phyloP scores from a whole-genome alignment of 768 basidiomycete genomes.

The Lactarius tabidus region DNA sequence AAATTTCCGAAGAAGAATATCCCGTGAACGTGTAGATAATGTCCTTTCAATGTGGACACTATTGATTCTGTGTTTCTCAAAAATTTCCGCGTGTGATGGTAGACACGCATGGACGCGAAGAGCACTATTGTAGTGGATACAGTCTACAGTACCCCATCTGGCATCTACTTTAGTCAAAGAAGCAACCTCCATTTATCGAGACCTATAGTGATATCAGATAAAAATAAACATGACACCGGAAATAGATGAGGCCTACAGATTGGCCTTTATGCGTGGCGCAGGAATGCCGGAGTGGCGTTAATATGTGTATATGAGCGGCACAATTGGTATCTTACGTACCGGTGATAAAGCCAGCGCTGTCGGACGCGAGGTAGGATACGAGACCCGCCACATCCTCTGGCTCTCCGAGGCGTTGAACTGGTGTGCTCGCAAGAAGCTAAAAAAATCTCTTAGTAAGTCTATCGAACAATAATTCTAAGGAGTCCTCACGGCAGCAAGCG shows the following conservation, averaged over 20 bases:
- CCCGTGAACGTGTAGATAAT: too few species aligned
- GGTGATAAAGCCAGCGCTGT: constrained; percentile 25
- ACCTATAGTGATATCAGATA: constrained; percentile 1
- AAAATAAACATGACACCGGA: background rate
- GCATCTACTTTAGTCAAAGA: constrained; percentile 10
- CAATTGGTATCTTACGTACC: constrained; percentile 10
- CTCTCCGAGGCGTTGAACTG: constrained; percentile 7
- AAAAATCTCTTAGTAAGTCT: background rate
- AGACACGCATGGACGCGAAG: too few species aligned
- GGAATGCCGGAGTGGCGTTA: background rate
- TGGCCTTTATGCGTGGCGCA: constrained; percentile 1
- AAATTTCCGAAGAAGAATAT: too few species aligned
- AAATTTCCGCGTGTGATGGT: too few species aligned
- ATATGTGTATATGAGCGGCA: background rate
- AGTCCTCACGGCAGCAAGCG: background rate
- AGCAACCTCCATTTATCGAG: constrained; percentile 10
- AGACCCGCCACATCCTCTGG: constrained; percentile 24
- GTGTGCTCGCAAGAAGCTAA: background rate
- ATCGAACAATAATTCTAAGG: background rate
- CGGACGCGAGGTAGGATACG: constrained; percentile 25
- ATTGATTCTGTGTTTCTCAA: too few species aligned
- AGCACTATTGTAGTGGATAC: too few species aligned
- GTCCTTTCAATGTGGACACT: too few species aligned
- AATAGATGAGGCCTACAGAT: background rate
- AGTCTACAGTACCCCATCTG: too few species aligned